These are phyloP conservation scores for Hippophae tibetana DNA, from an alignment of 306 rosid species.

Conservation along the genomic window DNA sequence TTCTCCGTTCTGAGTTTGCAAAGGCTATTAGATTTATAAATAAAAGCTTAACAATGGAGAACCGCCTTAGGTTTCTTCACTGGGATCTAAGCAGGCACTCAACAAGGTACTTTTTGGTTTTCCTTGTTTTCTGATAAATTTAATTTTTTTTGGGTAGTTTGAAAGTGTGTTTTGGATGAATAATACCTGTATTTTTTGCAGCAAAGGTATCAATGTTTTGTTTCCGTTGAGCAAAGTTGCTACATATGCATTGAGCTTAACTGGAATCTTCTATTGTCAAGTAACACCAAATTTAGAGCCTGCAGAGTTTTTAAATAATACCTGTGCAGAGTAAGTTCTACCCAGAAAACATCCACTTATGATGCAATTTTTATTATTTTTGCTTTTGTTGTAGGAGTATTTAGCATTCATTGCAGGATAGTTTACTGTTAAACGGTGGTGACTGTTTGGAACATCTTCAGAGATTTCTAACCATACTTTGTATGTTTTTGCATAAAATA, in stretches of 20 bases:
- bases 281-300: slow-evolving; percentile 32
- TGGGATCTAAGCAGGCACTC: slow-evolving; percentile 89
- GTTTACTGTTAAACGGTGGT: background rate
- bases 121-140: too few relatives aligned
- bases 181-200: slow-evolving; percentile 29
- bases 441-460: background rate
- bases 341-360: background rate
- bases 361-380: slow-evolving; percentile 1
- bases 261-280: slow-evolving; percentile 74
- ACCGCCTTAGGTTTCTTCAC: slow-evolving; percentile 62
- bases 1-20: slow-evolving; percentile 74
- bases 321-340: slow-evolving; percentile 54
- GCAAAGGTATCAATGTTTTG: slow-evolving; percentile 75
- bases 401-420: slow-evolving; percentile 3
- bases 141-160: too few relatives aligned
- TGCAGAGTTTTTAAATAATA: slow-evolving; percentile 29
- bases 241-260: slow-evolving; percentile 52
- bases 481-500: background rate
- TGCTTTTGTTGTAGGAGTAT: background rate
- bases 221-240: slow-evolving; percentile 62
- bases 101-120: slow-evolving; percentile 43
- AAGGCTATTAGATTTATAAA: slow-evolving; percentile 72
- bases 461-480: background rate
- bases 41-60: slow-evolving; percentile 38
- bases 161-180: background rate